Conservation (phyloP, 805 yeast species). For the Ogataea kodamae region DNA sequence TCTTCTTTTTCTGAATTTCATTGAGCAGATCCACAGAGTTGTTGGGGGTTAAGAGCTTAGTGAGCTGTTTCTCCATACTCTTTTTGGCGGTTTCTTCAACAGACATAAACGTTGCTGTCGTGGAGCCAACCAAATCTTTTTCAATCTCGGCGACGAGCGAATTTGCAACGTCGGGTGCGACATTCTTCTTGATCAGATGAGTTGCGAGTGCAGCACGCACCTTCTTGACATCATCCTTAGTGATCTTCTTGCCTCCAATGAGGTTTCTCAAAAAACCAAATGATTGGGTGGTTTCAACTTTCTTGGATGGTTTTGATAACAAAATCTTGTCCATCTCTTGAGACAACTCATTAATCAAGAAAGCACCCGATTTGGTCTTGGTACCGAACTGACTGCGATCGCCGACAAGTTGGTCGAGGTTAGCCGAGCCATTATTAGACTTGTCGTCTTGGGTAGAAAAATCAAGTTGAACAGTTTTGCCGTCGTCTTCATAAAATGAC, state of each 20-base stretch:
- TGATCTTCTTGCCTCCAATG: constrained; percentile 67
- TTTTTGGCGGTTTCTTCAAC: constrained; percentile 66
- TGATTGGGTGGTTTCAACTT: constrained; percentile 34
- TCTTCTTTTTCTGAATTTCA: constrained; percentile 58
- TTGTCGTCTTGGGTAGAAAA: constrained; percentile 41
- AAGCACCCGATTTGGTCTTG: constrained; percentile 50
- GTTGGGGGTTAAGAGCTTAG: constrained; percentile 83
- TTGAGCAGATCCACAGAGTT: constrained; percentile 83
- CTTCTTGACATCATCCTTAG: constrained; percentile 59
- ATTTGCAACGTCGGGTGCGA: constrained; percentile 85
- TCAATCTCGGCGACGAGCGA: constrained; percentile 68
- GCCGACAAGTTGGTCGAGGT: constrained; percentile 36
- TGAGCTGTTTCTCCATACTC: constrained; percentile 59
- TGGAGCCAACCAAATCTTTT: constrained; percentile 65
- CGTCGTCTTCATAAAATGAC: constrained; percentile 41
- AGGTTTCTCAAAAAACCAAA: constrained; percentile 58
- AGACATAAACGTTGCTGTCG: constrained; percentile 70
- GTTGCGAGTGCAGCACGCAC: constrained; percentile 65
- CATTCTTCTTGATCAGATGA: constrained; percentile 80
- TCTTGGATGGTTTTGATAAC: constrained; percentile 21
- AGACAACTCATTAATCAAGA: constrained; percentile 60
- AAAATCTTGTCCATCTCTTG: constrained; percentile 46
- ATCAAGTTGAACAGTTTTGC: constrained; percentile 46
- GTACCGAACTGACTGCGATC: constrained; percentile 40
- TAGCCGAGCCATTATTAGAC: constrained; percentile 19